These are phyloP conservation scores for Lasiodiplodia sp. DNA, from an alignment of 2,329 filamentous ascomycete genomes.

Conservation along the genomic window DNA sequence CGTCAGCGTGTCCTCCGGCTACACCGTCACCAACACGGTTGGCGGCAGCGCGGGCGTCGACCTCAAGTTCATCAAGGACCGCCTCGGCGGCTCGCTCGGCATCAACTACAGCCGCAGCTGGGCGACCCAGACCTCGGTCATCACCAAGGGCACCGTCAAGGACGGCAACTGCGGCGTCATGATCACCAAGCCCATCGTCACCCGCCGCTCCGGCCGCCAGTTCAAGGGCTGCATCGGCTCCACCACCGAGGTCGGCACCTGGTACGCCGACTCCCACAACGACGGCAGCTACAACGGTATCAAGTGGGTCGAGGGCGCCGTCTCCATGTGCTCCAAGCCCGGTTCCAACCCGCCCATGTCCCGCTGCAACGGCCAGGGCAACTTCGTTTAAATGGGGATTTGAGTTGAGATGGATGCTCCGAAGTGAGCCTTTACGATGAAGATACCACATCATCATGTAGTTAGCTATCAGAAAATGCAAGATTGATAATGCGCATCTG, in stretches of 20 bases:
- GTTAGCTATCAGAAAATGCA: not conserved
- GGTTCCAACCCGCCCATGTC: conserved; percentile 32
- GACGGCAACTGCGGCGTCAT: conserved; percentile 5
- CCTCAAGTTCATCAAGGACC: conserved; percentile 36
- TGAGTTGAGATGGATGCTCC: not conserved
- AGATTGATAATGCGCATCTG: no score
- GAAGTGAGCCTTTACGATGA: not conserved
- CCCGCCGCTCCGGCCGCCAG: conserved; percentile 34
- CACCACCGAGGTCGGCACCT: conserved; percentile 32
- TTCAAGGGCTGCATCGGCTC: conserved; percentile 33
- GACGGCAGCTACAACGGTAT: conserved; percentile 32
- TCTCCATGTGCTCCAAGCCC: conserved; percentile 33
- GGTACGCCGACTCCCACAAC: conserved; percentile 34
- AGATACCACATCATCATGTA: not conserved
- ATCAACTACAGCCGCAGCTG: conserved; percentile 43
- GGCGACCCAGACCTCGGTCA: conserved; percentile 28
- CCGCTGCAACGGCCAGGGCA: conserved; percentile 33
- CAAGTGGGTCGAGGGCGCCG: conserved; percentile 33
- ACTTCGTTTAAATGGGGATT: conserved; percentile 8
- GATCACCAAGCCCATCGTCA: conserved; percentile 31
- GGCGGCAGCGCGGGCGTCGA: conserved; percentile 32
- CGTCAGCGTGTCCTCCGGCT: conserved; percentile 46
- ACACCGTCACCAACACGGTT: conserved; percentile 45
- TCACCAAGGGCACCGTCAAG: conserved; percentile 8
- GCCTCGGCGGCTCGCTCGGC: conserved; percentile 37